Percentiles rank a stretch among this genome's conserved stretches.
These are phyloP conservation scores for Plasmodium malariae DNA, from an alignment of 169 alveolate species.

Conservation along the genomic window DNA sequence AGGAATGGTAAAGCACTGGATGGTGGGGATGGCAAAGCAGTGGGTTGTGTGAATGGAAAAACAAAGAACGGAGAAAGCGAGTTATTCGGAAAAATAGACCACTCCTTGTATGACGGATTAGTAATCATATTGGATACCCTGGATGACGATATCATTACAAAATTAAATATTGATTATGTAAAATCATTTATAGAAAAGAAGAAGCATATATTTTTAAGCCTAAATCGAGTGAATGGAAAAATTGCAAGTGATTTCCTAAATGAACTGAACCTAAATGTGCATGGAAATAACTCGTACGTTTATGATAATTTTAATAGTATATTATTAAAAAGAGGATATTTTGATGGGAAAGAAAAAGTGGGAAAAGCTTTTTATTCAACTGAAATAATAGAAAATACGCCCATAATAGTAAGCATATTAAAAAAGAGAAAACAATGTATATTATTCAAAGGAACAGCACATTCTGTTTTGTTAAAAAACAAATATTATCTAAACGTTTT, in stretches of 20 bases:
- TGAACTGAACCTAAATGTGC: conserved; percentile 20
- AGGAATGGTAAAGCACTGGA: neutral
- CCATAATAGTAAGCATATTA: conserved; percentile 10
- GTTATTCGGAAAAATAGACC: neutral
- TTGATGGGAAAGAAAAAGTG: neutral
- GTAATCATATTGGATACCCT: conserved; percentile 32
- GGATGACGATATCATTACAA: conserved; percentile 26
- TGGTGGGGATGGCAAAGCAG: neutral
- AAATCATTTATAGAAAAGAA: conserved; percentile 39
- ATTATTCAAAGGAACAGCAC: conserved; percentile 73
- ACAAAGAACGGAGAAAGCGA: neutral
- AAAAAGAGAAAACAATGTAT: conserved; percentile 6
- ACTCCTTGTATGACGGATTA: conserved; percentile 50
- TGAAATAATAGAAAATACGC: conserved; percentile 46
- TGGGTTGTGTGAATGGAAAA: neutral
- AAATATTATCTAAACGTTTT: conserved; percentile 35
- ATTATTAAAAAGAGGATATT: neutral
- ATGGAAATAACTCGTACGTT: conserved; percentile 45
- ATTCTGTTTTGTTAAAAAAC: conserved; percentile 28
- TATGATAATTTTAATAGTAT: conserved; percentile 31
- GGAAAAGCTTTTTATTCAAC: conserved; percentile 31
- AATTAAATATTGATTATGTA: conserved; percentile 26
- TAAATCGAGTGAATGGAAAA: conserved; percentile 59
- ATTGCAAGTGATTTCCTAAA: conserved; percentile 29
- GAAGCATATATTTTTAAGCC: conserved; percentile 54